Conservation (phyloP, 208 protist species). For the Crithidia sp. region DNA sequence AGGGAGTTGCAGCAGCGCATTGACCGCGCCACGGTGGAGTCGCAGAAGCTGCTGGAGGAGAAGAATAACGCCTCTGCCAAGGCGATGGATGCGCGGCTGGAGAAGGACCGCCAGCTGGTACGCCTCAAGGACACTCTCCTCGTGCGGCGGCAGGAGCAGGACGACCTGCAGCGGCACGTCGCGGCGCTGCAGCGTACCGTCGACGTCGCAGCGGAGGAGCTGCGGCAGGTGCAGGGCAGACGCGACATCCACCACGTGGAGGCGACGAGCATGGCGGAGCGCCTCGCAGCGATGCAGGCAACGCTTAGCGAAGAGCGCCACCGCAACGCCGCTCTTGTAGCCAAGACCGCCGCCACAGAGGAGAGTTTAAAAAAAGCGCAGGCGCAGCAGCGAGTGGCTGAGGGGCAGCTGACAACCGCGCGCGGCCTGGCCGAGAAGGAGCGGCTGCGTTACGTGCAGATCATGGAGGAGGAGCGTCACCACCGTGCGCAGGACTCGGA, state of each 20-base stretch:
- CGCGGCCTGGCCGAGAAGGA: constrained; percentile 58
- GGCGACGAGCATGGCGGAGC: constrained; percentile 34
- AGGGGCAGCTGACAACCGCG: constrained; percentile 51
- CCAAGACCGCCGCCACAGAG: constrained; percentile 40
- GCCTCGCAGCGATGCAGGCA: constrained; percentile 44
- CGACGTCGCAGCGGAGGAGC: constrained; percentile 60
- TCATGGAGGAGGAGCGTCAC: constrained; percentile 79
- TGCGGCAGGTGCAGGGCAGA: constrained; percentile 55
- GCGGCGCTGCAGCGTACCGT: constrained; percentile 66
- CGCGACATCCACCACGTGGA: constrained; percentile 59
- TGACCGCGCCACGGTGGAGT: constrained; percentile 54
- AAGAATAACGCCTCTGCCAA: constrained; percentile 44
- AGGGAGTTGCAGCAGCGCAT: constrained; percentile 70
- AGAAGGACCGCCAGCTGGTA: constrained; percentile 37
- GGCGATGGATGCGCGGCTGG: constrained; percentile 45
- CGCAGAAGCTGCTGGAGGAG: constrained; percentile 72
- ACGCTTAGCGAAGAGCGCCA: constrained; percentile 52
- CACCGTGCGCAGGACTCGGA: constrained; percentile 53
- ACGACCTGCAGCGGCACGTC: constrained; percentile 77
- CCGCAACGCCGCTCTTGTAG: constrained; percentile 46
- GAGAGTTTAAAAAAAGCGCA: constrained; percentile 44
- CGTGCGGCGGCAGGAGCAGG: constrained; percentile 65
- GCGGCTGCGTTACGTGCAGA: constrained; percentile 52
- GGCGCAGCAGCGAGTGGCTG: constrained; percentile 35
- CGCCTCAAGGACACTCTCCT: constrained; percentile 60